phyloP scores from a whole-genome alignment of 345 rosid genomes.

The Eucalyptus lansdowneana region DNA sequence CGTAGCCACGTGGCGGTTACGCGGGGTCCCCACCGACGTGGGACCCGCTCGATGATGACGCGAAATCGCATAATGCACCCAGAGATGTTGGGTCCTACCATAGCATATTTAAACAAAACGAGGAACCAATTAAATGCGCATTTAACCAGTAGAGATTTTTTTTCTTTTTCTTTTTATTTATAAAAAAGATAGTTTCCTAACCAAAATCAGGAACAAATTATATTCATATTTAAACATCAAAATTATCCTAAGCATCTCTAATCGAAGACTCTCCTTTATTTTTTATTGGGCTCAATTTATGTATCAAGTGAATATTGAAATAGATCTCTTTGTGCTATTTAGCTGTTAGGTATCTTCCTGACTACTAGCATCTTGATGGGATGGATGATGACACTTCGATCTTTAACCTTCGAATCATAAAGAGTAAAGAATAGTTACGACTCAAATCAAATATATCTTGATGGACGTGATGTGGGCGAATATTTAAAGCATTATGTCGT shows the following conservation, averaged over 20 bases:
- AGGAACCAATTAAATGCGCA: neutral
- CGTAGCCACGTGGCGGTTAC: neutral
- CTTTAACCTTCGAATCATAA: fast-evolving
- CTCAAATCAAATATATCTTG: neutral
- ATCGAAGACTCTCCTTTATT: fast-evolving
- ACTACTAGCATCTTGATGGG: neutral
- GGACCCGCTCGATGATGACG: neutral
- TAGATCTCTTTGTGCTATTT: neutral
- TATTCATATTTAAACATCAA: neutral
- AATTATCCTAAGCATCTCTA: neutral
- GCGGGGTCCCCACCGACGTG: neutral
- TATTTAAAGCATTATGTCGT: neutral
- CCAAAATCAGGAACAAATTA: too few species aligned
- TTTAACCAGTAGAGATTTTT: neutral
- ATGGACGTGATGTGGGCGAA: fast-evolving
- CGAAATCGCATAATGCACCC: neutral
- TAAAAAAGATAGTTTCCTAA: neutral
- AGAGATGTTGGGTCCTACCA: neutral
- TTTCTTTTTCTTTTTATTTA: too few species aligned
- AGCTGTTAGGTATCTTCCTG: fast-evolving
- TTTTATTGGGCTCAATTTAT: neutral
- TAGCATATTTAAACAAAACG: neutral
- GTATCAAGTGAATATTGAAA: neutral
- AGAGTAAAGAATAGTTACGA: fast-evolving
- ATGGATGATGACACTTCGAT: neutral